A percentile compares a stretch with the other conserved stretches of the same genome.
Evolutionary conservation across 164 flowering plant genomes (phyloP).

Genomic region (Cinnamomum chago): DNA sequence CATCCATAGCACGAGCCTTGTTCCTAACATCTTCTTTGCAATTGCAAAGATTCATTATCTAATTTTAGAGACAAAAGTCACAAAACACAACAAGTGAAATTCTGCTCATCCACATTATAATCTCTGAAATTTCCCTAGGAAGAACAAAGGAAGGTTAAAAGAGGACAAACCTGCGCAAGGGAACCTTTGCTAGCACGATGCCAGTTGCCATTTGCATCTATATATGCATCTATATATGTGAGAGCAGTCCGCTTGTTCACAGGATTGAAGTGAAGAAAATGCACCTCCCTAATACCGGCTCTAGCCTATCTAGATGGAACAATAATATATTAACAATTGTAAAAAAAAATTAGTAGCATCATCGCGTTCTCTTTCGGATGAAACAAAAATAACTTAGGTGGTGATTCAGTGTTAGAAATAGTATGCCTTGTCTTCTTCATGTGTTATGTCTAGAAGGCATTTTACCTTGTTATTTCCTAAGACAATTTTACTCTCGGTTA

Average conservation of each 20-base stretch:
- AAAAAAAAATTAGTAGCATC: background rate
- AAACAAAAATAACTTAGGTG: background rate
- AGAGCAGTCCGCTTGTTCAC: too few relatives aligned
- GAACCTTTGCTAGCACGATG: slow-evolving; percentile 44
- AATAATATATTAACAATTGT: background rate
- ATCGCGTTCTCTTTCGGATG: background rate
- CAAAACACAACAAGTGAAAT: background rate
- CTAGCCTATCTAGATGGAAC: slow-evolving; percentile 18
- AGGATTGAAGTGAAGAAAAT: too few relatives aligned
- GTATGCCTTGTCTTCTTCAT: background rate
- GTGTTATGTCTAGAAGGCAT: background rate
- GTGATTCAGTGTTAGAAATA: background rate
- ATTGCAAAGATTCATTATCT: slow-evolving; percentile 33
- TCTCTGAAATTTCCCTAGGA: background rate
- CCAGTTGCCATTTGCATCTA: slow-evolving; percentile 34
- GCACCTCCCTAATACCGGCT: slow-evolving; percentile 33
- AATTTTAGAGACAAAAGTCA: background rate
- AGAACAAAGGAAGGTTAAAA: background rate
- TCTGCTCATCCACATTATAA: background rate
- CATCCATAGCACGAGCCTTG: slow-evolving; percentile 29
- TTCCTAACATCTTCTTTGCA: slow-evolving; percentile 28
- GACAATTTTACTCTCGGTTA: too few relatives aligned
- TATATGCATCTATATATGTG: too few relatives aligned
- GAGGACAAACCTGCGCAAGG: slow-evolving; percentile 27
- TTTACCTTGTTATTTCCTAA: too few relatives aligned